A percentile compares a stretch with the other conserved stretches of the same genome.
Evolutionary conservation across 768 basidiomycete species (phyloP).

Genomic region (Termitomyces sp.): DNA sequence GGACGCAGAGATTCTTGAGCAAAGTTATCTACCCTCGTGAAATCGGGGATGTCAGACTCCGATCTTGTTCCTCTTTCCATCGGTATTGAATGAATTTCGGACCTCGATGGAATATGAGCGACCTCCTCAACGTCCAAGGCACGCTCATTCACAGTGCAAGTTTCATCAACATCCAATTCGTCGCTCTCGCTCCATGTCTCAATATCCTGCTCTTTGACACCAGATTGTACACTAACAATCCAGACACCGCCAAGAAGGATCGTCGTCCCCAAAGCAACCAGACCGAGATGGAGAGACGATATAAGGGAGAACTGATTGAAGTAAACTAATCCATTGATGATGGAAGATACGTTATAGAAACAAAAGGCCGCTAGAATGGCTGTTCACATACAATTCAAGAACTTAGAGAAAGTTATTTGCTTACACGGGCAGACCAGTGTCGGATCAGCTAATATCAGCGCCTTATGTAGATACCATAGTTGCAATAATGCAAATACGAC

Average conservation of each 20-base stretch:
- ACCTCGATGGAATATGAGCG: not conserved
- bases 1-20: not conserved
- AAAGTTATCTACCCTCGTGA: not conserved
- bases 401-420: too few species aligned
- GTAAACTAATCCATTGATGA: constrained; percentile 86
- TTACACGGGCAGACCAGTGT: constrained; percentile 81
- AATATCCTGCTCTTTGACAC: constrained; percentile 44
- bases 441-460: constrained; percentile 75
- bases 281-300: constrained; percentile 56
- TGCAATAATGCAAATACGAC: constrained; percentile 75
- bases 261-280: constrained; percentile 74
- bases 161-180: constrained; percentile 21
- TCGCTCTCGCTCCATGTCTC: constrained; percentile 45
- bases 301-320: constrained; percentile 82
- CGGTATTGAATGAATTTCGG: constrained; percentile 14
- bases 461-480: constrained; percentile 80
- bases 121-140: constrained; percentile 3
- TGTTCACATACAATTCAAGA: constrained; percentile 9
- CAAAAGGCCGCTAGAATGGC: constrained; percentile 72
- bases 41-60: constrained; percentile 21
- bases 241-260: constrained; percentile 85
- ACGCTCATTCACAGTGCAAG: constrained; percentile 18
- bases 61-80: constrained; percentile 29
- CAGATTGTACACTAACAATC: constrained; percentile 78
- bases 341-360: constrained; percentile 91